A percentile compares a stretch with the other conserved stretches of the same genome.
Evolutionary conservation across 441 rosid species (phyloP).

Genomic region (Erodium texanum): DNA sequence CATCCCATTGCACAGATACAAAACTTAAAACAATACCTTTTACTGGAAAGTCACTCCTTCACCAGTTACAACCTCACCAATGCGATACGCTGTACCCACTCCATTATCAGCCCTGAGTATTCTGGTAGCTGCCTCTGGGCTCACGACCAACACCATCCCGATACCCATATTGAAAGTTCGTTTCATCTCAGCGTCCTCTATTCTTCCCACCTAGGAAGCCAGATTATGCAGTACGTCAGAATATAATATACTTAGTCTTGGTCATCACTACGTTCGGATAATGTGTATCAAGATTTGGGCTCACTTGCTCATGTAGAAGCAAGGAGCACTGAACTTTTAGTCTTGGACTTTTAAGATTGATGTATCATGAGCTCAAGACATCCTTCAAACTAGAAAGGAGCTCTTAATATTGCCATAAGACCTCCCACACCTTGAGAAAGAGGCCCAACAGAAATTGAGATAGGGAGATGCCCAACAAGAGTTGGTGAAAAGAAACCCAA

Average conservation of each 20-base stretch:
- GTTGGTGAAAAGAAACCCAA: no score
- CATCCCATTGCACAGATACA: no score
- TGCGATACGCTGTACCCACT: constrained; percentile 36
- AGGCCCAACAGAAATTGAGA: no score
- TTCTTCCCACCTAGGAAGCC: constrained; percentile 44
- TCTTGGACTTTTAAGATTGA: no score
- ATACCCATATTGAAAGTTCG: constrained; percentile 88
- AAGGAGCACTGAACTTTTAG: no score
- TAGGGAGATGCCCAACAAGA: no score
- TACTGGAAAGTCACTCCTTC: constrained; percentile 59
- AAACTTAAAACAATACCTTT: constrained; percentile 5
- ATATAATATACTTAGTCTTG: not conserved
- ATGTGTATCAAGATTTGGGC: no score
- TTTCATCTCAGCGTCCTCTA: constrained; percentile 79
- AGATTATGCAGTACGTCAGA: constrained; percentile 2
- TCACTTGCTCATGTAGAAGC: no score
- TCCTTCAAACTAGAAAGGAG: no score
- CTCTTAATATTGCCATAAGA: no score
- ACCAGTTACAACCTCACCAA: constrained; percentile 61
- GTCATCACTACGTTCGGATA: not conserved
- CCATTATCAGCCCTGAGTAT: constrained; percentile 42
- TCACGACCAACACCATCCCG: constrained; percentile 74
- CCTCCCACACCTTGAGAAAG: no score
- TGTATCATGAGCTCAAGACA: no score
- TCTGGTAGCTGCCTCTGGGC: constrained; percentile 46